Conservation (phyloP, 2,329 filamentous ascomycete genomes). For the Trichocomaceae sp. region DNA sequence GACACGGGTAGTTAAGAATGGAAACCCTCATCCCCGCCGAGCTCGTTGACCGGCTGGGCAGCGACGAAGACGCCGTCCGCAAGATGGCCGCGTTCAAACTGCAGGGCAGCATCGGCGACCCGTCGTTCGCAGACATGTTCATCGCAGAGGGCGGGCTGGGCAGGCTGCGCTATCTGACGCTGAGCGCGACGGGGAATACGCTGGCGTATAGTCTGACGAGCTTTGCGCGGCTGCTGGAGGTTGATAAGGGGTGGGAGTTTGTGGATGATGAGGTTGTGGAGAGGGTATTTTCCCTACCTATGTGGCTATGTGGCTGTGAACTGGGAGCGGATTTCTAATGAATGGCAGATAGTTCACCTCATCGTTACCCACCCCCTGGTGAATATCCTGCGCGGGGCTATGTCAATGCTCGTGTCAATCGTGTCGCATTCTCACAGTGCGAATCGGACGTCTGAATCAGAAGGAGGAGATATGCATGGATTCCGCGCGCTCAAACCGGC, state of each 20-base stretch:
- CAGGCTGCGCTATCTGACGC: slow-evolving; percentile 72
- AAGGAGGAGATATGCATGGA: slow-evolving; percentile 57
- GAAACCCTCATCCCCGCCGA: slow-evolving; percentile 52
- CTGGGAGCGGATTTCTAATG: no score
- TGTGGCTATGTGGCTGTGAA: not conserved
- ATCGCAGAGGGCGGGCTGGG: slow-evolving; percentile 80
- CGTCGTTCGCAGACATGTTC: slow-evolving; percentile 93
- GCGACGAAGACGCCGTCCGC: slow-evolving; percentile 76
- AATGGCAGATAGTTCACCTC: slow-evolving; percentile 67
- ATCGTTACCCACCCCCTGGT: slow-evolving; percentile 93
- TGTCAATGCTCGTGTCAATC: slow-evolving; percentile 91
- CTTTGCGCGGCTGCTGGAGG: slow-evolving; percentile 77
- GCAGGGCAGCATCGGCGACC: slow-evolving; percentile 90
- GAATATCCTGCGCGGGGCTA: slow-evolving; percentile 92
- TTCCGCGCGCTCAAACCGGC: slow-evolving; percentile 89
- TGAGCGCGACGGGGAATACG: slow-evolving; percentile 84
- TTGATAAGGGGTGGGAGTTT: slow-evolving; percentile 94
- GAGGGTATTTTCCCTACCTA: slow-evolving; percentile 43
- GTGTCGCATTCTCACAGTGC: slow-evolving; percentile 73
- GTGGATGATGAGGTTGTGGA: slow-evolving; percentile 50
- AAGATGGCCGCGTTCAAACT: slow-evolving; percentile 99
- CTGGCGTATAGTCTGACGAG: slow-evolving; percentile 91
- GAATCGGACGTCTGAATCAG: slow-evolving; percentile 37
- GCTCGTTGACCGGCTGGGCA: slow-evolving; percentile 53
- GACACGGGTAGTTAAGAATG: slow-evolving; percentile 37